Conservation (phyloP, 1,284 basidiomycete species). For the Malassezia yamatoensis region DNA sequence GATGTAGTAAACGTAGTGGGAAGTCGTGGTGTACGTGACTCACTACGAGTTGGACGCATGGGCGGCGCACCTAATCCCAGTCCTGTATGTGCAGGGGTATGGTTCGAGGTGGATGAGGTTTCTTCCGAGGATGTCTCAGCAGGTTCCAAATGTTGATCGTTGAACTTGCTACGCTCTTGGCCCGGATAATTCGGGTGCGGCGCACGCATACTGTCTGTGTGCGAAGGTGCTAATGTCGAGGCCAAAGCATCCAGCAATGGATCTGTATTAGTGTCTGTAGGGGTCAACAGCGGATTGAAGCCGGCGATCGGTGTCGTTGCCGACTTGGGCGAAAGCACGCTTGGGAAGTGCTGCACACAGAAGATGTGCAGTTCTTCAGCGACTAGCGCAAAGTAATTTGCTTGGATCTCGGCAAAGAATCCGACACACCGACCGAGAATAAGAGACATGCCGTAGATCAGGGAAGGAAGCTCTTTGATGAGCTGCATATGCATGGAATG, state of each 20-base stretch:
- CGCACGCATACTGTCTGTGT: neutral
- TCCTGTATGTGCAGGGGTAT: neutral
- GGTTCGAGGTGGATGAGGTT: too few species aligned
- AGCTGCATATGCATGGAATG: conserved; percentile 48
- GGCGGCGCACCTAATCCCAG: neutral
- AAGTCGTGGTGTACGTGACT: neutral
- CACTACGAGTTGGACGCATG: neutral
- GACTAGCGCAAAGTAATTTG: conserved; percentile 33
- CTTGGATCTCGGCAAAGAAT: conserved; percentile 43
- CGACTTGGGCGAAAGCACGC: conserved; percentile 5
- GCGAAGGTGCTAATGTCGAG: neutral
- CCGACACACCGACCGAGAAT: conserved; percentile 45
- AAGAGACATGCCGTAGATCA: conserved; percentile 46
- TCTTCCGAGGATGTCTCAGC: too few species aligned
- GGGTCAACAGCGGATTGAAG: neutral
- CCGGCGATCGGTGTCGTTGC: neutral
- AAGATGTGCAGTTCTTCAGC: conserved; percentile 2
- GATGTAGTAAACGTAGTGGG: neutral
- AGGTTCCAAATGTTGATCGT: neutral
- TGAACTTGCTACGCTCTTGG: too few species aligned
- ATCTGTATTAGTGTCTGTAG: neutral
- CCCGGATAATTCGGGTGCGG: neutral
- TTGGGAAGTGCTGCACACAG: conserved; percentile 3
- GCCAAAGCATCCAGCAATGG: neutral
- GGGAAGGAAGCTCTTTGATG: conserved; percentile 48